A percentile compares a stretch with the other conserved stretches of the same genome.
phyloP scores from a whole-genome alignment of 1,284 basidiomycete species.

The Leccinum pachyderme region DNA sequence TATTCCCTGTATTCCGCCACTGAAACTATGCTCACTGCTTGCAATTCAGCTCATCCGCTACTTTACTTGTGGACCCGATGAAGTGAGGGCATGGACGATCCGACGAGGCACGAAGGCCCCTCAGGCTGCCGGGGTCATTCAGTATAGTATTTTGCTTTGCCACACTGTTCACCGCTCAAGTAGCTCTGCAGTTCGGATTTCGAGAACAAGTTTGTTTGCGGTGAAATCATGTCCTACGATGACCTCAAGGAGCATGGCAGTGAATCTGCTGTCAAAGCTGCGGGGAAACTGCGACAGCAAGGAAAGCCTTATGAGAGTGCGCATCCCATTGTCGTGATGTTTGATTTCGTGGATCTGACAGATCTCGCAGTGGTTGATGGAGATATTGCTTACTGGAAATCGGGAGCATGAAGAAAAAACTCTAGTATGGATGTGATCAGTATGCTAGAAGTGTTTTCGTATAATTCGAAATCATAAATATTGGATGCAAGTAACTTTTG shows the following conservation, averaged over 20 bases:
- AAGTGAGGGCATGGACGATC: constrained; percentile 99
- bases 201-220: constrained; percentile 99
- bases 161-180: constrained; percentile 14
- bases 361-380: constrained; percentile 67
- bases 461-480: constrained; percentile 9
- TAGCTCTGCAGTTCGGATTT: constrained; percentile 71
- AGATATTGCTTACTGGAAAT: constrained; percentile 84
- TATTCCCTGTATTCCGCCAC: background rate
- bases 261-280: constrained; percentile 91
- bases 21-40: constrained; percentile 4
- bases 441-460: constrained; percentile 19
- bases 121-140: constrained; percentile 97
- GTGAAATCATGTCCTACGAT: constrained; percentile 94
- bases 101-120: constrained; percentile 93
- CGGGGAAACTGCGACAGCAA: constrained; percentile 94
- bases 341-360: constrained; percentile 4
- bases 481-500: background rate
- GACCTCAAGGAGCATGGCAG: constrained; percentile 92
- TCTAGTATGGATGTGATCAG: constrained; percentile 9
- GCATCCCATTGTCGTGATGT: constrained; percentile 27
- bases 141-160: constrained; percentile 53
- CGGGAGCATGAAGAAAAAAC: constrained; percentile 46
- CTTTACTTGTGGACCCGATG: constrained; percentile 96
- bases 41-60: constrained; percentile 83
- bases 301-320: constrained; percentile 94